Base-by-base conservation (phyloP, 805 yeast genomes). In the Cyberlindnera samutprakarnensis region DNA sequence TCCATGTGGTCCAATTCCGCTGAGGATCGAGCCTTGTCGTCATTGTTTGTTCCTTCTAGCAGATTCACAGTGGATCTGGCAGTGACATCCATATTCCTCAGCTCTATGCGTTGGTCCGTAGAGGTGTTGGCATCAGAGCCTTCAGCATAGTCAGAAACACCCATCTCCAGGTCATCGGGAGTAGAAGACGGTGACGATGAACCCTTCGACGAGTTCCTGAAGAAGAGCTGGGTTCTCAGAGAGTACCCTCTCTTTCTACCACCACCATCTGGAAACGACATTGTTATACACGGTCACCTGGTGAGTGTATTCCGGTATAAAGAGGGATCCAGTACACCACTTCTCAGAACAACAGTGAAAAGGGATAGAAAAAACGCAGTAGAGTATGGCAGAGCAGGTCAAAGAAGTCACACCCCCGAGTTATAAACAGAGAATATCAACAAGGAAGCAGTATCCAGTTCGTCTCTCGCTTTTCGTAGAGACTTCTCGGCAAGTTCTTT, bases 221-320 rank as follows among this genome's bases (percentile, higher is more conserved):
- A 72, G 57, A 79, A 68, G 30, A 80, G 61, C 56, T 80, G 86
- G 0, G 82, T 64, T 38, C 88, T 62, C 35, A 80, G 54, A 7
- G 84, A 75, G 38, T 76, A 72, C 0, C 87, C 87, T 44, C 88
- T 56, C 39, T 67, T 69, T 40, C 83, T 59, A 68, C 58, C 31
- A 17, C 31, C 31, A 14, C 31, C 31, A 28, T 28, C 31, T 7
- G 25, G 14, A 15, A 28, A 28, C 7, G 31, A 28, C 31, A 28
- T 28, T 16, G 18, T 16, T n/a, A 10, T 9, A 9, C 26, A 23
- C 15, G 10, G n/a, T n/a, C n/a, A n/a, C n/a, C n/a, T n/a, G n/a
- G n/a, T n/a, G n/a, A n/a, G n/a, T n/a, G n/a, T n/a, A n/a, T n/a
- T n/a, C n/a, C n/a, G n/a, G n/a, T n/a, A n/a, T n/a, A n/a, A n/a